Evolutionary conservation across 768 basidiomycete genomes (phyloP).

Genomic region (Xerocomellus amylosporus): DNA sequence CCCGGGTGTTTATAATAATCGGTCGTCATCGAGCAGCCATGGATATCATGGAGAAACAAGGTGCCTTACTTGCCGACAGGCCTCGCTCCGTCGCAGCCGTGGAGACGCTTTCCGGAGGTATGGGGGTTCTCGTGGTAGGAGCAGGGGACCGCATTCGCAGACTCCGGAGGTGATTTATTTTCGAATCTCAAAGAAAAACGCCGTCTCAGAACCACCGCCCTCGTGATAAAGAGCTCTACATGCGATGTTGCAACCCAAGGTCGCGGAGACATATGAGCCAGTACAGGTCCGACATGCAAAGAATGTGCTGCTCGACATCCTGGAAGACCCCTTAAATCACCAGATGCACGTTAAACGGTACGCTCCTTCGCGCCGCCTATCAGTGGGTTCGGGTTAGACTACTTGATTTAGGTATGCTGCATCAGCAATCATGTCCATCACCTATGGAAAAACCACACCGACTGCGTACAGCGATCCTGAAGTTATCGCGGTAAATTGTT

Average conservation of each 20-base stretch:
- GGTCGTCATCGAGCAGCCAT: slow-evolving; percentile 33
- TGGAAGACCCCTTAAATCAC: slow-evolving; percentile 32
- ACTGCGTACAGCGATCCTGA: slow-evolving; percentile 38
- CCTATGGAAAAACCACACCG: slow-evolving; percentile 40
- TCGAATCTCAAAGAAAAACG: not conserved
- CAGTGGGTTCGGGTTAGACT: not conserved
- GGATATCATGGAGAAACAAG: slow-evolving; percentile 42
- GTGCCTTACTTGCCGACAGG: slow-evolving; percentile 33
- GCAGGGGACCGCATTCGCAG: slow-evolving; percentile 31
- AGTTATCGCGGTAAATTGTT: slow-evolving; percentile 29
- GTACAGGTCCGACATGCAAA: slow-evolving; percentile 34
- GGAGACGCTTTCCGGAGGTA: slow-evolving; percentile 34
- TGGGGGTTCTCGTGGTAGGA: slow-evolving; percentile 30
- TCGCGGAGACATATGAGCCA: slow-evolving; percentile 32
- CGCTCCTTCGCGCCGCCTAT: not conserved
- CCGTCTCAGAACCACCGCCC: not conserved
- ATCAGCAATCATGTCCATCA: slow-evolving; percentile 37
- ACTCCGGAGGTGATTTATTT: slow-evolving; percentile 21
- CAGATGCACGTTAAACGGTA: slow-evolving; percentile 36
- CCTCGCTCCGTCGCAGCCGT: slow-evolving; percentile 36
- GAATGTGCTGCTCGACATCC: slow-evolving; percentile 35
- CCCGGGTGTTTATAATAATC: slow-evolving; percentile 16
- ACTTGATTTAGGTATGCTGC: slow-evolving; percentile 34
- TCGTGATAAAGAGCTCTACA: slow-evolving; percentile 30
- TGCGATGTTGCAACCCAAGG: slow-evolving; percentile 33